Base-by-base conservation (phyloP, 2,329 filamentous ascomycete species). In the Colletotrichum aenigma region DNA sequence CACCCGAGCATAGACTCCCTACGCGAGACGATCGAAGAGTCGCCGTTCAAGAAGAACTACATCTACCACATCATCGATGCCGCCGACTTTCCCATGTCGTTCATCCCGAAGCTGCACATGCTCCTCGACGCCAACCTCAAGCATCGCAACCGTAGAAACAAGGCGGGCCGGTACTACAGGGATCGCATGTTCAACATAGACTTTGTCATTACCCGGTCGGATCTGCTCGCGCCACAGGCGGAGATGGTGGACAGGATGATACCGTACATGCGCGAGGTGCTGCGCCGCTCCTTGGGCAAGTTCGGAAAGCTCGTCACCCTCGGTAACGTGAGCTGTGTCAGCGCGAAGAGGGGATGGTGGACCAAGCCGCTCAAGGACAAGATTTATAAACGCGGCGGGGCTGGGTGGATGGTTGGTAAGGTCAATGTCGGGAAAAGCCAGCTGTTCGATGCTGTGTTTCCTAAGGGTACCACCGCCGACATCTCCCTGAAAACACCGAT, bases 351-450 rank as follows among this genome's bases (percentile, higher is more conserved):
- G 74, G 91, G 91, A 12, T 99, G 97, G 97, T 98, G 96, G 95
- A 98, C 96, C 0, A 94, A 91, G 78, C 88, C 94, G 66, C 86
- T 99, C 71, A 98, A 95, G 83, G 93, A 98, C 79, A 93, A 96
- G 64, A 96, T 99, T 62, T 96, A 93, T 90, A 86, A 92, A 58
- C 91, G 95, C 65, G 96, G 95, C 6, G 96, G 96, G 6, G 97
- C 93, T 18, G 93, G 94, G 18, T 99, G 97, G 96, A 93, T 99
- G 88, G 94, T 99, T 4, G 97, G 97, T n/a, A 98, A 98, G 84
- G 95, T 96, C 77, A 99, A 99, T 81, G 97, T 98, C 4, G 97
- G 97, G 28, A 99, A 99, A 85, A 98, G 96, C 80, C 94, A 94
- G 81, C 90, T 99, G 3, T 98, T 98, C 76, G 93, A 97, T 79